Evolutionary conservation across 2,329 filamentous ascomycete genomes (phyloP), one percentile per base, ranked within the genome.

Genomic region (Epichloe gansuensis): DNA sequence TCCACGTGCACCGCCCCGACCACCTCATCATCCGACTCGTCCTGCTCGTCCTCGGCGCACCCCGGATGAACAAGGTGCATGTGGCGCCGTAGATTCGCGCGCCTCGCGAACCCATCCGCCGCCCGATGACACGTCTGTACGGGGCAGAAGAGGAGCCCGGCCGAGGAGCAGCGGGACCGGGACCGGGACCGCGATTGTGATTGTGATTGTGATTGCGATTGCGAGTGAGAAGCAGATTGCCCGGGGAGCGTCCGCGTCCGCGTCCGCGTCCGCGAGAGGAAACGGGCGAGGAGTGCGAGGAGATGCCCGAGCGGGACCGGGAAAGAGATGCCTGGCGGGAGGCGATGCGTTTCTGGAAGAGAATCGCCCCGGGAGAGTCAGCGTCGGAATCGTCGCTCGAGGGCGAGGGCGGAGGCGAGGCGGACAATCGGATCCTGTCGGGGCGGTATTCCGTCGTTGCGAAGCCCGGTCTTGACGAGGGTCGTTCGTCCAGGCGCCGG

Each of bases 1-100:
- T 88, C 84, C 1, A 81, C 75, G 59, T 87, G 84, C 21, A 87
- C 80, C 0, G 74, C 83, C 0, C 82, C 84, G 8, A 73, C 58
- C 60, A 81, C 75, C 60, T 82, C 78, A 53, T 75, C 77, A 59
- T 72, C 76, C 54, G 74, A 70, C 21, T 69, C 68, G 35, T 62
- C 57, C 21, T 69, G 64, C 38, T 69, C 60, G 37, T 69, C 60
- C 12, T 62, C 62, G 61, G 51, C 63, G 65, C 51, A 65, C 60
- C 63, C 65, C n/a, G 64, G 63, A 54, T 74, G 71, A 17, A 73
- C 59, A 6, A 65, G 60, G 37, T 64, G 59, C 55, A 74, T 58
- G 50, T 74, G 71, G 11, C 69, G 64, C 13, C 58, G 60, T 28
- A 73, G 61, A 50, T 73, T 73, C 3, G 61, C 49, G 37, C 62